phyloP scores from a whole-genome alignment of 257 asterid species.

The Vinca minor region DNA sequence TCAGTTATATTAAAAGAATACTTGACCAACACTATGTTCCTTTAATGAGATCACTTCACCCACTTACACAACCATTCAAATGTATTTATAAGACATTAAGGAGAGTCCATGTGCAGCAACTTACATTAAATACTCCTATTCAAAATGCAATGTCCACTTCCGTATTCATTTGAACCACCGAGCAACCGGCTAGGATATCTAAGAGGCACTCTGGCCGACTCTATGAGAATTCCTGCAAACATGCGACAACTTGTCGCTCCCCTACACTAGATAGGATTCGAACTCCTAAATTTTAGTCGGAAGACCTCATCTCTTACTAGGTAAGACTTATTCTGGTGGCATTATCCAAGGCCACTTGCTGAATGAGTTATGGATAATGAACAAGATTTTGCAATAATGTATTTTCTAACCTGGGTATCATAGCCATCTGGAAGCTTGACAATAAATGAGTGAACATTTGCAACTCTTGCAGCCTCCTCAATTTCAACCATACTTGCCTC shows the following conservation, averaged over 20 bases:
- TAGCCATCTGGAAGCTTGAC: slow-evolving; percentile 77
- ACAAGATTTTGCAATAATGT: neutral
- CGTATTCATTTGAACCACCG: no score
- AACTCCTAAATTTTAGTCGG: no score
- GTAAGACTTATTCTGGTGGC: no score
- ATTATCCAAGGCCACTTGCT: slow-evolving; percentile 5
- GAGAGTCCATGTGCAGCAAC: no score
- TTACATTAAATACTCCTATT: no score
- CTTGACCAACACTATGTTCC: neutral
- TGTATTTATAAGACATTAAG: neutral
- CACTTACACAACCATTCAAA: slow-evolving; percentile 1
- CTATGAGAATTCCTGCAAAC: no score
- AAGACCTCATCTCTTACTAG: no score
- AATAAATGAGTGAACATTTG: slow-evolving; percentile 73
- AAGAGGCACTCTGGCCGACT: no score
- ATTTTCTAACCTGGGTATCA: slow-evolving; percentile 58
- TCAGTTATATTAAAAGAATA: neutral
- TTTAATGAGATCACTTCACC: neutral
- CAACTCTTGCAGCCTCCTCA: slow-evolving; percentile 83
- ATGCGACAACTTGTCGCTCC: no score
- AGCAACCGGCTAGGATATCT: no score
- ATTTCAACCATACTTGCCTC: slow-evolving; percentile 53
- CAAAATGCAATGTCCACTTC: no score
- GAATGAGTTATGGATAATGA: neutral
- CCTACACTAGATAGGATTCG: no score